Evolutionary conservation across 2,329 filamentous ascomycete species (phyloP).

Genomic region (Alternaria postmessia): DNA sequence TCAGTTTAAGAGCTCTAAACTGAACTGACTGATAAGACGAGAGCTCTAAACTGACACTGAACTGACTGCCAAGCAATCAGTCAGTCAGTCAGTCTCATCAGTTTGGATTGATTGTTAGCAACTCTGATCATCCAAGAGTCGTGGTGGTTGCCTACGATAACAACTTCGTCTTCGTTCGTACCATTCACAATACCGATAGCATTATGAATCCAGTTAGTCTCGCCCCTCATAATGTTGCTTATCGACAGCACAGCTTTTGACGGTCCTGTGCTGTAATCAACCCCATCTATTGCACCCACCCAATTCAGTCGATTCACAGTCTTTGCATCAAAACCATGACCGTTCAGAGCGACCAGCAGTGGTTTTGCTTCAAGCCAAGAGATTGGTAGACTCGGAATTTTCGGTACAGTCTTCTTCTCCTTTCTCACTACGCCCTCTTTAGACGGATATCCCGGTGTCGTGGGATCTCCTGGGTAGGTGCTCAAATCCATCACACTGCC

Average conservation of each 20-base stretch:
- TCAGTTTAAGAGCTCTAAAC: no score
- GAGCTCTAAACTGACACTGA: no score
- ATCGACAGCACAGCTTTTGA: slow-evolving; percentile 57
- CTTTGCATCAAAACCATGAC: slow-evolving; percentile 70
- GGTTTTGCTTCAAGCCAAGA: slow-evolving; percentile 85
- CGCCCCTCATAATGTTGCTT: slow-evolving; percentile 78
- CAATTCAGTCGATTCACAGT: slow-evolving; percentile 48
- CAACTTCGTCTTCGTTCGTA: slow-evolving; percentile 64
- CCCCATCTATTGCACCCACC: slow-evolving; percentile 41
- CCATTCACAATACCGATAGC: slow-evolving; percentile 72
- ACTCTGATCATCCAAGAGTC: slow-evolving; percentile 65
- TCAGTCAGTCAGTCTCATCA: no score
- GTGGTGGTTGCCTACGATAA: slow-evolving; percentile 62
- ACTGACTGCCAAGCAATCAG: no score
- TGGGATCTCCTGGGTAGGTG: slow-evolving; percentile 57
- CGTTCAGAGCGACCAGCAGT: slow-evolving; percentile 81
- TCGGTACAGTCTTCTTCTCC: slow-evolving; percentile 65
- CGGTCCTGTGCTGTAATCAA: slow-evolving; percentile 43
- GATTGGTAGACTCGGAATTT: slow-evolving; percentile 85
- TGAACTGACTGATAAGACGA: no score
- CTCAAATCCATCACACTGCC: slow-evolving; percentile 67
- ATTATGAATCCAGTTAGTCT: slow-evolving; percentile 79
- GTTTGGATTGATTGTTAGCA: no score
- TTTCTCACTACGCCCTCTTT: slow-evolving; percentile 81
- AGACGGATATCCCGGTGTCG: slow-evolving; percentile 72